phyloP scores from a whole-genome alignment of 1,284 basidiomycete species.

The Naganishia liquefaciens region DNA sequence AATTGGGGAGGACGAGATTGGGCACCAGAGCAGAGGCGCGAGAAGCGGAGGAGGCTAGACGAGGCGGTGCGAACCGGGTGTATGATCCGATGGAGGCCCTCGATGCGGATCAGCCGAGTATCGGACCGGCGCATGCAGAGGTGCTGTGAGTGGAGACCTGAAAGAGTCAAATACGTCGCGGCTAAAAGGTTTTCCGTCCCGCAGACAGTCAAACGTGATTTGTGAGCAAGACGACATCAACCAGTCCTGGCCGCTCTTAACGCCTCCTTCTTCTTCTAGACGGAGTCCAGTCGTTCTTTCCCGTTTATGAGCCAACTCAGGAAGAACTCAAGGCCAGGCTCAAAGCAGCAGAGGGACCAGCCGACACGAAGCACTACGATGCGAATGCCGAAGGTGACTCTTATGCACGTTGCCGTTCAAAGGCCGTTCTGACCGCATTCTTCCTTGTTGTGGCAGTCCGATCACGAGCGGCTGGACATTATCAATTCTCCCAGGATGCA shows the following conservation, averaged over 20 bases:
- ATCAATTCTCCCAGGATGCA: slow-evolving; percentile 82
- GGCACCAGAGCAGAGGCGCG: slow-evolving; percentile 49
- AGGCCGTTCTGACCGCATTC: background rate
- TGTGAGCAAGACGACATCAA: slow-evolving; percentile 46
- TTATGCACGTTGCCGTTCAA: slow-evolving; percentile 31
- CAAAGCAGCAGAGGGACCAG: slow-evolving; percentile 68
- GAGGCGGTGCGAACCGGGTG: slow-evolving; percentile 1
- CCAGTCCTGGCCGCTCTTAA: background rate
- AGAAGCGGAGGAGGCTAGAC: slow-evolving; percentile 41
- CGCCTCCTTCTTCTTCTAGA: slow-evolving; percentile 5
- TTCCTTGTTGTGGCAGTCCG: slow-evolving; percentile 55
- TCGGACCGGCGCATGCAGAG: slow-evolving; percentile 45
- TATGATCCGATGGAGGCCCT: slow-evolving; percentile 25
- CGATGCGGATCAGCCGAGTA: slow-evolving; percentile 35
- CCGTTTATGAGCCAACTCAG: slow-evolving; percentile 77
- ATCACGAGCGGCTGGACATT: slow-evolving; percentile 84
- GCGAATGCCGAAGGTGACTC: slow-evolving; percentile 65
- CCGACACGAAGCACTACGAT: slow-evolving; percentile 78
- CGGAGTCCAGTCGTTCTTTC: slow-evolving; percentile 77
- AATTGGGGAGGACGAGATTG: slow-evolving; percentile 50
- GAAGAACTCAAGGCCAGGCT: slow-evolving; percentile 77
- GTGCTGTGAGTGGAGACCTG: slow-evolving; percentile 45
- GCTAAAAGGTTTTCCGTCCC: slow-evolving; percentile 8
- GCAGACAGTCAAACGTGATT: slow-evolving; percentile 63
- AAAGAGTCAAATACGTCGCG: background rate